Conservation (phyloP, 1,284 basidiomycete species). For the Malassezia sympodialis region DNA sequence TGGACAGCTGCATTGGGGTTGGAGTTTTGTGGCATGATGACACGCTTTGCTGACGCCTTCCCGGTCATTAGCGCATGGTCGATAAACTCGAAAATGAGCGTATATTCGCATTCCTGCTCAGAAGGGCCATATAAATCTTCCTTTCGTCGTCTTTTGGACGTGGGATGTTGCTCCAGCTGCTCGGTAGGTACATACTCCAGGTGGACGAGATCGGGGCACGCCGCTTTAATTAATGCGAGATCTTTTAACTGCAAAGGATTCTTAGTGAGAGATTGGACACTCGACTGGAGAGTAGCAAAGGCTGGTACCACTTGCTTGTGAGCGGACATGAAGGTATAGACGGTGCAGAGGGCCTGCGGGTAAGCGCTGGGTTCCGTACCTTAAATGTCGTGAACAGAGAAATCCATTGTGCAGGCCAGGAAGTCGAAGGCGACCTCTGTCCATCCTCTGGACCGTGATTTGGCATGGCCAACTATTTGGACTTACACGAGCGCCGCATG, state of each 20-base stretch:
- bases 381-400: constrained; percentile 1
- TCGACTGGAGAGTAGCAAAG: constrained; percentile 63
- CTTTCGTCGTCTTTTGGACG: constrained; percentile 18
- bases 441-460: background rate
- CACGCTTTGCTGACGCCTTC: constrained; percentile 18
- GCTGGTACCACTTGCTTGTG: constrained; percentile 72
- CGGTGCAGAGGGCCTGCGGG: constrained; percentile 69
- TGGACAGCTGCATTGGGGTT: background rate
- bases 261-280: constrained; percentile 53
- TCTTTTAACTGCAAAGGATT: constrained; percentile 69
- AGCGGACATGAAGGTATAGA: constrained; percentile 74
- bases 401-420: background rate
- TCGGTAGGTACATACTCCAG: constrained; percentile 63
- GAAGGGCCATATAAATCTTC: constrained; percentile 30
- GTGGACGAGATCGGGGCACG: constrained; percentile 67
- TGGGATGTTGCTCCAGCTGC: constrained; percentile 23
- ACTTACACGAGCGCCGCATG: background rate
- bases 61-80: constrained; percentile 16
- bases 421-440: background rate
- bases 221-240: constrained; percentile 77
- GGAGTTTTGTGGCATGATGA: background rate
- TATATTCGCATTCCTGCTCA: constrained; percentile 8
- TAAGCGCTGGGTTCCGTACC: background rate
- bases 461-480: background rate
- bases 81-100: constrained; percentile 18